These are phyloP conservation scores for Stylonectria norvegica DNA, from an alignment of 2,329 filamentous ascomycete genomes.

Conservation along the genomic window DNA sequence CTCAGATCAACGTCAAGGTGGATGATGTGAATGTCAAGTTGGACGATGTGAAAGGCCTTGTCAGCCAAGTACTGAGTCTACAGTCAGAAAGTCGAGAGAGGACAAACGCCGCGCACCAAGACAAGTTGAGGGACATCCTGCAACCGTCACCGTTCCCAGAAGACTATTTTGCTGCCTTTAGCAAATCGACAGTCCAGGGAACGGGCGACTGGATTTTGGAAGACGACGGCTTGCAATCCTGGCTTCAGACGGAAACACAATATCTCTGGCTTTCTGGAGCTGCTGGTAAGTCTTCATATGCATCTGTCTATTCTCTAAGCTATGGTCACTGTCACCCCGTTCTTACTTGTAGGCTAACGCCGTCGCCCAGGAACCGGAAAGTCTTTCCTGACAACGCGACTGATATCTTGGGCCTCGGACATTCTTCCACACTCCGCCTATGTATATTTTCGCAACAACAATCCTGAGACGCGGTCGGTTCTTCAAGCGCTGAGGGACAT, in stretches of 20 bases:
- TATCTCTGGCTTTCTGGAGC: slow-evolving; percentile 45
- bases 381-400: slow-evolving; percentile 42
- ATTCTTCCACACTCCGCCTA: slow-evolving; percentile 38
- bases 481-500: slow-evolving; percentile 44
- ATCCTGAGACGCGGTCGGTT: slow-evolving; percentile 43
- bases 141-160: slow-evolving; percentile 42
- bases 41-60: slow-evolving; percentile 33
- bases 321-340: neutral
- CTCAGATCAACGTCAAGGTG: slow-evolving; percentile 34
- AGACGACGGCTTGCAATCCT: slow-evolving; percentile 38
- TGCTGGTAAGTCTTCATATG: slow-evolving; percentile 32
- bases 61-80: slow-evolving; percentile 33
- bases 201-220: slow-evolving; percentile 46
- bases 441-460: slow-evolving; percentile 48
- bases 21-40: slow-evolving; percentile 36
- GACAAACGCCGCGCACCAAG: slow-evolving; percentile 31
- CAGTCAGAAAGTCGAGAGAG: slow-evolving; percentile 35
- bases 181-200: slow-evolving; percentile 36
- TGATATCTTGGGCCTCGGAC: slow-evolving; percentile 40
- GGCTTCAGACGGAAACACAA: slow-evolving; percentile 37
- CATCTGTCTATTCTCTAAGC: too few relatives aligned
- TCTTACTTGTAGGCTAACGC: too few relatives aligned
- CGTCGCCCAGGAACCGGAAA: slow-evolving; percentile 39
- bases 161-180: slow-evolving; percentile 41
- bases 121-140: slow-evolving; percentile 39